Base-by-base conservation (phyloP, 1,284 basidiomycete species). In the Tranzscheliella williamsii region DNA sequence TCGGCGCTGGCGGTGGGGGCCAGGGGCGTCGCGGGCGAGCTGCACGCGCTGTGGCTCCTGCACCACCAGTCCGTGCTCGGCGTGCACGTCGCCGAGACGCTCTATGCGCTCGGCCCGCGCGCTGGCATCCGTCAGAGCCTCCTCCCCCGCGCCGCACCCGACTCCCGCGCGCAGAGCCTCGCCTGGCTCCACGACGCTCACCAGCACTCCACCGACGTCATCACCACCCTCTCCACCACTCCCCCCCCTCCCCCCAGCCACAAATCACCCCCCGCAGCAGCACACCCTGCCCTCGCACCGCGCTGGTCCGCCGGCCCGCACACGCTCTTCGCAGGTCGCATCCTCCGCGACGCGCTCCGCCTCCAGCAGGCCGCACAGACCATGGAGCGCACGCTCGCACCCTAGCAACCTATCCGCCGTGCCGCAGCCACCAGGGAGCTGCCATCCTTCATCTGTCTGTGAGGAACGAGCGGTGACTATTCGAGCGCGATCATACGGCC, bases 41-140 rank as follows among this genome's bases (percentile, higher is more conserved):
- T 75, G 21, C 70, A 75, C 24, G 27, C 16, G 17, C 27, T 66
- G 3, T 73, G 70, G 73, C 29, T 69, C 9, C 18, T 24, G 13
- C 64, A 71, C 26, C 51, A 62, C 36, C 52, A 67, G n/a, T 57
- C 53, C 4, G 44, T 72, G 32, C 26, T 67, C 4, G 40, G 51
- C 22, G 42, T 72, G 27, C 70, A 75, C 32, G 35, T 73, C 1
- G 73, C 70, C 20, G 72, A 75, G 33, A 75, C 73, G 2, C 42
- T 71, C 16, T 70, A 51, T 24, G 73, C 63, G 4, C 49, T 75
- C 9, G 26, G n/a, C n/a, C 26, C 26, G 26, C 26, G n/a, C 26
- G 9, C 26, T n/a, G 26, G 26, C 9, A 29, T 29, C 26, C n/a
- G 26, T 29, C n/a, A n/a, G n/a, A n/a, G n/a, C n/a, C n/a, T n/a